These are phyloP conservation scores for Coemansia erecta DNA, from an alignment of 192 early-diverging fungal genomes.

Conservation along the genomic window DNA sequence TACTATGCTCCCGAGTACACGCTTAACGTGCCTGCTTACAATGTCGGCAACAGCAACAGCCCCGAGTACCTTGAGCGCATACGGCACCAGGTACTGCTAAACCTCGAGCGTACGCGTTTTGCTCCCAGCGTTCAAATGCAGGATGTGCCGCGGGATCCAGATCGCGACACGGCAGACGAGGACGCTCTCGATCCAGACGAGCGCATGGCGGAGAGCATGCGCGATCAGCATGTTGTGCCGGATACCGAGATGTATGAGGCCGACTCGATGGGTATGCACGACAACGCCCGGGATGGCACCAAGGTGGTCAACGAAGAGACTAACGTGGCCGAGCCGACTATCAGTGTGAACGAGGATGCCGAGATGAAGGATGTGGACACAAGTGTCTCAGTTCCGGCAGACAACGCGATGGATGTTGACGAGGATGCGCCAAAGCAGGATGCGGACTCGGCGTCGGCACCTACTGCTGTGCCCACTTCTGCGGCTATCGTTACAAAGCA, in stretches of 20 bases:
- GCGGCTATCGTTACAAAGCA: not conserved
- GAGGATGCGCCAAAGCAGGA: not conserved
- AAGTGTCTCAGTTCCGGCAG: conserved; percentile 3
- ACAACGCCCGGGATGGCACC: conserved; percentile 30
- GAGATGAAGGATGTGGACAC: conserved; percentile 27
- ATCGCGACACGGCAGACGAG: conserved; percentile 41
- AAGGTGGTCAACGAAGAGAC: conserved; percentile 46
- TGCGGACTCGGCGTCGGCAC: not conserved
- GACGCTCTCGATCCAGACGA: conserved; percentile 51
- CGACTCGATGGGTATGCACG: conserved; percentile 43
- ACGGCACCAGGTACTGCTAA: conserved; percentile 57
- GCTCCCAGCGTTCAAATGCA: conserved; percentile 64
- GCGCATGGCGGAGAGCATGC: conserved; percentile 41
- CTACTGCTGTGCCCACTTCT: not conserved
- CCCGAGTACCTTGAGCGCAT: conserved; percentile 79
- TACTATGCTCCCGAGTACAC: conserved; percentile 94
- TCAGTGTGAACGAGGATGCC: conserved; percentile 5
- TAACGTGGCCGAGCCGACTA: conserved; percentile 9
- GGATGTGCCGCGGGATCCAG: conserved; percentile 48
- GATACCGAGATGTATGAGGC: conserved; percentile 54
- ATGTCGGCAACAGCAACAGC: conserved; percentile 87
- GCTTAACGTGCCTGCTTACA: conserved; percentile 82
- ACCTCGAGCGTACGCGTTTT: conserved; percentile 60
- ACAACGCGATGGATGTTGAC: conserved; percentile 32
- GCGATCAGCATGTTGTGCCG: conserved; percentile 52